Evolutionary conservation across 129 eudicot genomes (phyloP).

Genomic region (Ambrosia artemisiifolia): DNA sequence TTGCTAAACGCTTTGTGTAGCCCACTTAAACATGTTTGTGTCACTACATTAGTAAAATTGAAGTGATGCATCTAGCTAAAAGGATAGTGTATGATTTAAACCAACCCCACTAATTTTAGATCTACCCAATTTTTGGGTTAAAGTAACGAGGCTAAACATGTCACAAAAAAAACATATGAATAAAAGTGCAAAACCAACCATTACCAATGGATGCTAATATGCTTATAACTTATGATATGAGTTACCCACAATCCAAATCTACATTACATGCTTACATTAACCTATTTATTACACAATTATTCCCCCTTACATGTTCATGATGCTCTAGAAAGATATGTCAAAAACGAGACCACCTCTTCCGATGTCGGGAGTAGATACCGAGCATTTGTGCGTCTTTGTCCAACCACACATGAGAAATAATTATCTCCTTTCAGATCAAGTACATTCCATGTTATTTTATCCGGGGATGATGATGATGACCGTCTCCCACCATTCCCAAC

Average conservation of each 20-base stretch:
- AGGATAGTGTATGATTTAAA: neutral
- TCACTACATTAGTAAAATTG: too few relatives aligned
- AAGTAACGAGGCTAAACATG: neutral
- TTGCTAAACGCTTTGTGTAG: too few relatives aligned
- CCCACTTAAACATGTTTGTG: too few relatives aligned
- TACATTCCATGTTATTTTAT: conserved; percentile 71
- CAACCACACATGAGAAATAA: conserved; percentile 83
- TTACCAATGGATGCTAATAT: neutral
- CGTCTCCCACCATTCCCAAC: conserved; percentile 25
- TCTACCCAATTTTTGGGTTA: neutral
- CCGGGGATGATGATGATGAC: conserved; percentile 40
- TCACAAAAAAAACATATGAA: neutral
- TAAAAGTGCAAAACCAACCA: neutral
- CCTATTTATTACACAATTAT: conserved; percentile 16
- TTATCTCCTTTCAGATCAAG: conserved; percentile 80
- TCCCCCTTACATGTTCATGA: conserved; percentile 17
- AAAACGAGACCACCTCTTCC: conserved; percentile 69
- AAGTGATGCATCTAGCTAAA: neutral
- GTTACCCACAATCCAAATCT: neutral
- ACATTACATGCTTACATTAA: conserved; percentile 2
- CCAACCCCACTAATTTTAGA: neutral
- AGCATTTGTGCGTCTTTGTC: conserved; percentile 70
- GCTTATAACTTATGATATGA: neutral
- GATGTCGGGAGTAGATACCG: conserved; percentile 60
- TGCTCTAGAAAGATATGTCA: conserved; percentile 59